A percentile compares a stretch with the other conserved stretches of the same genome.
Evolutionary conservation across 140 eudicot species (phyloP).

Genomic region (Anethum foeniculum): DNA sequence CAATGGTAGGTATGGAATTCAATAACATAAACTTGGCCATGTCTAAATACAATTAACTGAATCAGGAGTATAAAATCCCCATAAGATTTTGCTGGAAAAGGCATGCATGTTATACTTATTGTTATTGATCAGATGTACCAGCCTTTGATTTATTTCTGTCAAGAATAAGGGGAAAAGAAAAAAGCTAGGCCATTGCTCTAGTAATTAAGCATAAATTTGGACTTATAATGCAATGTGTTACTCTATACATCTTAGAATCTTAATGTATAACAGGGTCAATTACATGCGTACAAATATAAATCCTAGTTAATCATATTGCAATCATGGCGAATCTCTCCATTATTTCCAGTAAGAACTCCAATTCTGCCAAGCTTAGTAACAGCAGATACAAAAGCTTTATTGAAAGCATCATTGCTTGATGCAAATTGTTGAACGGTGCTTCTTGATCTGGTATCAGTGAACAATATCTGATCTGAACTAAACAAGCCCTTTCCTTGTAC

Average conservation of each 20-base stretch:
- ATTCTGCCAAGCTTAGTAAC: conserved; percentile 50
- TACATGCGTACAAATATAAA: neutral
- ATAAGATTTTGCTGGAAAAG: neutral
- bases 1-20: neutral
- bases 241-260: neutral
- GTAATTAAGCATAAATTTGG: neutral
- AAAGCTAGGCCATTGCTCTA: neutral
- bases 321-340: conserved; percentile 46
- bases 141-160: neutral
- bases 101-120: neutral
- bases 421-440: conserved; percentile 35
- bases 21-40: neutral
- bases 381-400: conserved; percentile 43
- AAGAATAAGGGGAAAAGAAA: neutral
- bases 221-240: neutral
- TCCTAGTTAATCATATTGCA: conserved; percentile 27
- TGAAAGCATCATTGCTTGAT: conserved; percentile 28
- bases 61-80: neutral
- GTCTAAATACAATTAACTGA: neutral
- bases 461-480: conserved; percentile 48
- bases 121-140: neutral
- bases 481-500: conserved; percentile 46
- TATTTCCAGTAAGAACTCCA: conserved; percentile 46
- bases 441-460: conserved; percentile 32
- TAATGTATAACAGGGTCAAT: neutral